Conservation (phyloP, 2,329 filamentous ascomycete species). For the Orbilia oligospora region DNA sequence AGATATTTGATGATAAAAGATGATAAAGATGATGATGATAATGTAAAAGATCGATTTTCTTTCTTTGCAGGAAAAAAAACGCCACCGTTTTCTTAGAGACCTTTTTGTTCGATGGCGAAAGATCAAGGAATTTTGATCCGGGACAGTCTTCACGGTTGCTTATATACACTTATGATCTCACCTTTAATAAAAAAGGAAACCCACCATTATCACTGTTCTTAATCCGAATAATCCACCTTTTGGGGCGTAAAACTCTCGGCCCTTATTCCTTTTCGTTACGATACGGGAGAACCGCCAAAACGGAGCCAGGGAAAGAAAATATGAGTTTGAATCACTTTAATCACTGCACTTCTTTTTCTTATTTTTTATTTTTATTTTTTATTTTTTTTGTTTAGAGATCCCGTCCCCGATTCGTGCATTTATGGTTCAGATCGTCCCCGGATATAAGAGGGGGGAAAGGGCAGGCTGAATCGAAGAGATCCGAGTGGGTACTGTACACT, state of each 20-base stretch:
- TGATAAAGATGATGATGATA: neutral
- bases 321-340: constrained; percentile 24
- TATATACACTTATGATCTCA: constrained; percentile 8
- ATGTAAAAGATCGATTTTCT: neutral
- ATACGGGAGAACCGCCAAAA: constrained; percentile 14
- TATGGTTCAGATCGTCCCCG: constrained; percentile 43
- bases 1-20: too few relatives aligned
- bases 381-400: constrained; percentile 24
- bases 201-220: neutral
- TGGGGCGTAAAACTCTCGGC: constrained; percentile 3
- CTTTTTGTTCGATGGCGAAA: neutral
- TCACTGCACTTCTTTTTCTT: neutral
- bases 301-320: constrained; percentile 11
- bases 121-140: neutral
- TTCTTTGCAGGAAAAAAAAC: neutral
- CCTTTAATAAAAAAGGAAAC: neutral
- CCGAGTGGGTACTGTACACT: constrained; percentile 17
- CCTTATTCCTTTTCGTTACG: constrained; percentile 15
- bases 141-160: constrained; percentile 5
- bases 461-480: constrained; percentile 39
- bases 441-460: constrained; percentile 44
- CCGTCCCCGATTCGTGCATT: constrained; percentile 30
- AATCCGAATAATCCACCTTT: constrained; percentile 4
- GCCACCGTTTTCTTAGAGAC: neutral
- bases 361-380: too few relatives aligned